Percentiles rank a stretch among this genome's conserved stretches.
phyloP scores from a whole-genome alignment of 495 filamentous ascomycete species.

The Umbilicaria muhlenbergii region DNA sequence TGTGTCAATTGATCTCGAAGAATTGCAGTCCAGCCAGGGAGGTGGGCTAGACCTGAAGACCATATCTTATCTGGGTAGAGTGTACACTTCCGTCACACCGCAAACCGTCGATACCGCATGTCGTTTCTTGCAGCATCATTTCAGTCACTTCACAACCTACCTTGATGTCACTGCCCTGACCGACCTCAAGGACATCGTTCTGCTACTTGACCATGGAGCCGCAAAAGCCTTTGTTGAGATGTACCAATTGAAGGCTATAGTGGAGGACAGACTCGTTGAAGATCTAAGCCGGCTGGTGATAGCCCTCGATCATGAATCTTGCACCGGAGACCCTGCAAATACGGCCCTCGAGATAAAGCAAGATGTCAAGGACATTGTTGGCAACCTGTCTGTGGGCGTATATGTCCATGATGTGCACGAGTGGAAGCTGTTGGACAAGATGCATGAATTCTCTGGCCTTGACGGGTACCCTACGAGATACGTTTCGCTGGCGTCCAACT shows the following conservation, averaged over 20 bases:
- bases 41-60: constrained; percentile 46
- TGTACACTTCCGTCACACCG: constrained; percentile 50
- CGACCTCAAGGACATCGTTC: constrained; percentile 52
- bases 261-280: constrained; percentile 15
- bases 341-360: constrained; percentile 27
- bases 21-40: constrained; percentile 19
- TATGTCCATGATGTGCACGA: constrained; percentile 27
- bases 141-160: constrained; percentile 49
- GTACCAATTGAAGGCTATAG: constrained; percentile 41
- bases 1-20: constrained; percentile 26
- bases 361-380: constrained; percentile 36
- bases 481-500: constrained; percentile 18
- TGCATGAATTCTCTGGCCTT: constrained; percentile 10
- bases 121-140: constrained; percentile 51
- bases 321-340: constrained; percentile 16
- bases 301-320: constrained; percentile 17
- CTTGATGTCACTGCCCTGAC: constrained; percentile 61
- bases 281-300: constrained; percentile 10
- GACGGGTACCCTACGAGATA: constrained; percentile 26
- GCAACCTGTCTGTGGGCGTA: constrained; percentile 31
- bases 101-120: constrained; percentile 42
- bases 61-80: constrained; percentile 62
- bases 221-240: constrained; percentile 67
- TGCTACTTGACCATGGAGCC: constrained; percentile 77
- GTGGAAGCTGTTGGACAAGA: constrained; percentile 15